Evolutionary conservation across 371 early-diverging fungal genomes (phyloP), one percentile per base, ranked within the genome.

Genomic region (Mucor indicus): DNA sequence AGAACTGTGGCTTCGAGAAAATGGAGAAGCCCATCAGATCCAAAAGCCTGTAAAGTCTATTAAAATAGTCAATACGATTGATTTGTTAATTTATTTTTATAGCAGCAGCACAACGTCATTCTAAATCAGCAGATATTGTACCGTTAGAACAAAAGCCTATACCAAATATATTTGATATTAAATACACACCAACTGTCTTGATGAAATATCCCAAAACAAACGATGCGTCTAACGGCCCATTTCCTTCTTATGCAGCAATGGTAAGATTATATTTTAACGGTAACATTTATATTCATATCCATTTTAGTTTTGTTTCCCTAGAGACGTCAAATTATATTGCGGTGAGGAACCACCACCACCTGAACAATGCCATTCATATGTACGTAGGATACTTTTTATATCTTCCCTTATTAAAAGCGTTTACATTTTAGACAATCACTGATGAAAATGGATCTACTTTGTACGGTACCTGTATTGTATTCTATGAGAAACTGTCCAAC

Each of bases 261-360:
- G 87, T 86, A 64, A 64, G 54, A 29, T 15, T 52, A 27, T 15
- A 5, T 16, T 55, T 48, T 12, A 24, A 12, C 1, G 19, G 24
- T 23, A 12, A 39, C n/a, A 6, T 42, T 31, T 41, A 17, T n/a
- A 20, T 31, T 47, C 24, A 20, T 21, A 24, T 22, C 60, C n/a
- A 22, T 50, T 15, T 38, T 60, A 90, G 91, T 90, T 91, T 68
- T 89, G 88, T 47, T 91, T 89, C 61, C 91, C 91, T 11, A 80
- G 74, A 56, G 83, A 86, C 39, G 57, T 90, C 2, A 57, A 67
- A 2, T 67, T 91, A 16, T 56, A 57, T 27, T 60, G 78, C 38
- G 75, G 69, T n/a, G n/a, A n/a, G 16, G 68, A 76, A 6, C 69
- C 67, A 11, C 71, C 74, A 8, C 90, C 88, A 1, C 64, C 82